Evolutionary conservation across 495 filamentous ascomycete species (phyloP).

Genomic region (Extremus antarcticus): DNA sequence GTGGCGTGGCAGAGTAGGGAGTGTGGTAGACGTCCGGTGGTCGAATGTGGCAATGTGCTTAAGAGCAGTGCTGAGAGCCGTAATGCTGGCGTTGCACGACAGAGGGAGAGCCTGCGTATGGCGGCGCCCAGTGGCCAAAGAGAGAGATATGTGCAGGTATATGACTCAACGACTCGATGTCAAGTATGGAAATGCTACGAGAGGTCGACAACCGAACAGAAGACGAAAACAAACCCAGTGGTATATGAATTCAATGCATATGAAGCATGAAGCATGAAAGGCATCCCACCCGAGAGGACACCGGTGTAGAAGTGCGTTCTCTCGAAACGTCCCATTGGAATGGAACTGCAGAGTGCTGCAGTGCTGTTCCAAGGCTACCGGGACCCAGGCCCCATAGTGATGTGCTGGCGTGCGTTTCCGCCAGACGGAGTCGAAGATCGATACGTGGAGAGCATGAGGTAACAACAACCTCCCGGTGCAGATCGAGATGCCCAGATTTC

Average conservation of each 20-base stretch:
- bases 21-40: slow-evolving; percentile 3
- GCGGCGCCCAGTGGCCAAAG: not conserved
- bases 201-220: not conserved
- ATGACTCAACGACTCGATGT: not conserved
- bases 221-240: slow-evolving; percentile 2
- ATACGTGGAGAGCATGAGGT: slow-evolving; percentile 25
- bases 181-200: not conserved
- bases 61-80: not conserved
- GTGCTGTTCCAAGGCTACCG: not conserved
- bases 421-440: slow-evolving; percentile 48
- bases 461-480: slow-evolving; percentile 10
- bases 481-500: slow-evolving; percentile 12
- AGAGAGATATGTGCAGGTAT: not conserved
- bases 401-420: slow-evolving; percentile 83
- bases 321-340: not conserved
- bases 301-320: slow-evolving; percentile 11
- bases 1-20: not conserved
- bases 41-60: slow-evolving; percentile 15
- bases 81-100: slow-evolving; percentile 13
- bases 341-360: not conserved
- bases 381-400: slow-evolving; percentile 41
- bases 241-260: slow-evolving; percentile 7
- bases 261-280: slow-evolving; percentile 18
- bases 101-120: slow-evolving; percentile 2
- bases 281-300: slow-evolving; percentile 12